phyloP scores from a whole-genome alignment of 257 asterid genomes.

The Ligustrum vulgare region DNA sequence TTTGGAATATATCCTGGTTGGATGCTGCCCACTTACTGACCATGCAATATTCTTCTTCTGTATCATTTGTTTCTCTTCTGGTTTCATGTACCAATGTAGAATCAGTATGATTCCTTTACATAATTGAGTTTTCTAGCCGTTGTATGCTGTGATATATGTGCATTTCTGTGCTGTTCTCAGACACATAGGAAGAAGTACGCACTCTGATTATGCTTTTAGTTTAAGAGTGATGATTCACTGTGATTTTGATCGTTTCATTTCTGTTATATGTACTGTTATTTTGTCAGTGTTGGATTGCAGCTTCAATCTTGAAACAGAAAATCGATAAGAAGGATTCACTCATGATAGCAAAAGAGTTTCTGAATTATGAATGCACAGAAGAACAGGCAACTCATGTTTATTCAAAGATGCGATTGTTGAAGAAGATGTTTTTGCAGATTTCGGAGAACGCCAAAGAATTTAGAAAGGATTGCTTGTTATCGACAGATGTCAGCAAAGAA shows the following conservation, averaged over 20 bases:
- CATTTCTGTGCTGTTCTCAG: background rate
- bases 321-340: conserved; percentile 33
- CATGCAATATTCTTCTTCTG: background rate
- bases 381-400: conserved; percentile 32
- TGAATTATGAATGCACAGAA: conserved; percentile 43
- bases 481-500: conserved; percentile 14
- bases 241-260: background rate
- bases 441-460: conserved; percentile 19
- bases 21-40: background rate
- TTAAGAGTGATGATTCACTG: background rate
- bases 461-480: conserved; percentile 13
- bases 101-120: background rate
- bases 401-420: conserved; percentile 30
- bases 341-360: conserved; percentile 26
- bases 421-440: conserved; percentile 30
- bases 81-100: background rate
- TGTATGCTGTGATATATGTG: background rate
- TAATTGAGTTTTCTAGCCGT: background rate
- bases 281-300: conserved; percentile 49
- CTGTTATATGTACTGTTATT: background rate
- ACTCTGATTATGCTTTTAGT: background rate
- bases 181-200: background rate
- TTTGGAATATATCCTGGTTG: background rate
- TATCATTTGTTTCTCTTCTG: background rate
- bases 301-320: conserved; percentile 37